Percentiles rank a stretch among this genome's conserved stretches.
Evolutionary conservation across 108 stramenopile genomes (phyloP).

Genomic region (Discostella stelligeroides): DNA sequence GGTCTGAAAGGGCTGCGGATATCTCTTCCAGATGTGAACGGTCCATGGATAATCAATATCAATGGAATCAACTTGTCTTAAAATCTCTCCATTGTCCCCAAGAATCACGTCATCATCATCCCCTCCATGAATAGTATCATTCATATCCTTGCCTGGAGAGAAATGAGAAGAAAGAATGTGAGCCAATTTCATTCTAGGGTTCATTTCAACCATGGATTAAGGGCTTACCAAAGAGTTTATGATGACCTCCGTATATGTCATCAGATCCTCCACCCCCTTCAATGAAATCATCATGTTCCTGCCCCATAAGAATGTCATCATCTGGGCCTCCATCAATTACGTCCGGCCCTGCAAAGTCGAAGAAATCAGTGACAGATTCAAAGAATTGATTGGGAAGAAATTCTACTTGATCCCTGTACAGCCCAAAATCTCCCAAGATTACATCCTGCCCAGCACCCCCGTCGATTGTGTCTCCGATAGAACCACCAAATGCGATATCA

Average conservation of each 20-base stretch:
- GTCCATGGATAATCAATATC: constrained; percentile 24
- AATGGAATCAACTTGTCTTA: constrained; percentile 10
- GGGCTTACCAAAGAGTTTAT: constrained; percentile 10
- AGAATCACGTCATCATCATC: constrained; percentile 27
- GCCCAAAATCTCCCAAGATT: constrained; percentile 42
- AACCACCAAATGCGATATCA: constrained; percentile 49
- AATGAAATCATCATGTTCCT: constrained; percentile 29
- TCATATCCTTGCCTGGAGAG: constrained; percentile 16
- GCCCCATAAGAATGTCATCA: constrained; percentile 37
- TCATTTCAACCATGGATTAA: not conserved
- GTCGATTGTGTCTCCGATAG: constrained; percentile 22
- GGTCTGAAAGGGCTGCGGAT: constrained; percentile 20
- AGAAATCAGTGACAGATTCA: constrained; percentile 20
- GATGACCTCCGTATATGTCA: constrained; percentile 40
- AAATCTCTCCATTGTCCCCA: constrained; percentile 47
- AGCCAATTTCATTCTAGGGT: not conserved
- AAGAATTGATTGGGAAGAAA: constrained; percentile 25
- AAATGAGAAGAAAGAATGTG: not conserved
- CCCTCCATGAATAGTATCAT: constrained; percentile 26
- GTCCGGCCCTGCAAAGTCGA: constrained; percentile 25
- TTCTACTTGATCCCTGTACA: not conserved
- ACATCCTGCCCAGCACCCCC: constrained; percentile 37
- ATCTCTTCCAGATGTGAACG: constrained; percentile 25
- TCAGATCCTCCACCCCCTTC: constrained; percentile 27
- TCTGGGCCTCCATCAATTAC: constrained; percentile 17